A percentile compares a stretch with the other conserved stretches of the same genome.
Conservation (phyloP, 202 grass and related monocot species). For the Saccharum hybrid region DNA sequence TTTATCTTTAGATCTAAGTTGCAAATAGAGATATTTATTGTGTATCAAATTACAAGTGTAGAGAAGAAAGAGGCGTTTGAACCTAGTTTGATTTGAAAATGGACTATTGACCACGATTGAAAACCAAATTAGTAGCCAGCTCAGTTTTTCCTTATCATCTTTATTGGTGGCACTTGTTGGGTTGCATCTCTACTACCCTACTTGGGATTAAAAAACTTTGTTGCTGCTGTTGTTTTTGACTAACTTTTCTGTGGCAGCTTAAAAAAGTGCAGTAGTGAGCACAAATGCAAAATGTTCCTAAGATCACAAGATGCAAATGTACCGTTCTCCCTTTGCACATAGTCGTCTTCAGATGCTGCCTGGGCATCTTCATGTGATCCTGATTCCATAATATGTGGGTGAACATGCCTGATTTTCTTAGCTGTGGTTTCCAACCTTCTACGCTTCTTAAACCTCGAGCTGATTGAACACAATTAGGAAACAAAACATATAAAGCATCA, state of each 20-base stretch:
- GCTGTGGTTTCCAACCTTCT: constrained; percentile 51
- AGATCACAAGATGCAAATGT: constrained; percentile 51
- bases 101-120: not conserved
- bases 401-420: constrained; percentile 61
- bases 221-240: not conserved
- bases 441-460: constrained; percentile 72
- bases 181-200: not conserved
- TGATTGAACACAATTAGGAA: constrained; percentile 49
- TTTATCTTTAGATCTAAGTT: not conserved
- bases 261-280: not conserved
- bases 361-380: constrained; percentile 73
- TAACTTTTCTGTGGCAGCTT: not conserved
- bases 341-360: constrained; percentile 61
- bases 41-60: not conserved
- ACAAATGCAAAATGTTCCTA: not conserved
- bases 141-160: not conserved
- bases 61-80: not conserved
- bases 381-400: constrained; percentile 73
- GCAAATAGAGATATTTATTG: not conserved
- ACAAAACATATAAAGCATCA: constrained; percentile 4
- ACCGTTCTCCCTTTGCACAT: constrained; percentile 65
- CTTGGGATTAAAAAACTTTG: not conserved
- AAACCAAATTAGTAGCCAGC: not conserved
- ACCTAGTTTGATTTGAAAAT: not conserved
- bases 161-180: not conserved